Evolutionary conservation across 306 rosid genomes (phyloP).

Genomic region (Begonia peltatifolia): DNA sequence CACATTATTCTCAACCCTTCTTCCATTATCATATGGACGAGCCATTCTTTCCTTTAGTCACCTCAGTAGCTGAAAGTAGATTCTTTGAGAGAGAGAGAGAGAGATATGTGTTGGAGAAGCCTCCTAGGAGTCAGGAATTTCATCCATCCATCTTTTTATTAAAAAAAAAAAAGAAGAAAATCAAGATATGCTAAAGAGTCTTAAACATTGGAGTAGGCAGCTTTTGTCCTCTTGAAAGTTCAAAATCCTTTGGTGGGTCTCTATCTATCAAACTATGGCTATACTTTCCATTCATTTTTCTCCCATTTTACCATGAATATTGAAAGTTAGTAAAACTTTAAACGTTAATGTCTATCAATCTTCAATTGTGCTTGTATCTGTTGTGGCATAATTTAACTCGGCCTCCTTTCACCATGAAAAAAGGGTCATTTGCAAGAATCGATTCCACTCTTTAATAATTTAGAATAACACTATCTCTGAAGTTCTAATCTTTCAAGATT

Average conservation of each 20-base stretch:
- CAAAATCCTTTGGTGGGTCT: slow-evolving; percentile 14
- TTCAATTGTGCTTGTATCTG: background rate
- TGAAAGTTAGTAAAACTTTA: slow-evolving; percentile 11
- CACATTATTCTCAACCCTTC: background rate
- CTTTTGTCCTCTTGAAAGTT: slow-evolving; percentile 43
- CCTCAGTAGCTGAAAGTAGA: slow-evolving; percentile 44
- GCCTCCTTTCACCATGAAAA: background rate
- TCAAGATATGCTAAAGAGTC: slow-evolving; percentile 30
- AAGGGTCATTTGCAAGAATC: slow-evolving; percentile 2
- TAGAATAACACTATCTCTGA: background rate
- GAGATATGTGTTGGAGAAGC: slow-evolving; percentile 47
- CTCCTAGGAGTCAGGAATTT: slow-evolving; percentile 69
- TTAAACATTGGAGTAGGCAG: slow-evolving; percentile 34
- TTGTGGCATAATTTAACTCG: too few species aligned
- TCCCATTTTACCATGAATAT: slow-evolving; percentile 18
- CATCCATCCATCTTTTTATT: slow-evolving; percentile 13
- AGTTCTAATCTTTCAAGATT: background rate
- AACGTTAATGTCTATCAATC: slow-evolving; percentile 14
- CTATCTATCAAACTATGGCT: slow-evolving; percentile 14
- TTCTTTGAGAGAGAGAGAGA: slow-evolving; percentile 17
- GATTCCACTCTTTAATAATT: slow-evolving; percentile 4
- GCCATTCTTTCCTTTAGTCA: slow-evolving; percentile 13
- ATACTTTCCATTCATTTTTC: slow-evolving; percentile 21
- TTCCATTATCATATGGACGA: background rate
- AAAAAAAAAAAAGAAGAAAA: slow-evolving; percentile 22